phyloP scores from a whole-genome alignment of 352 stramenopile species.

The Globisporangium emineosum region DNA sequence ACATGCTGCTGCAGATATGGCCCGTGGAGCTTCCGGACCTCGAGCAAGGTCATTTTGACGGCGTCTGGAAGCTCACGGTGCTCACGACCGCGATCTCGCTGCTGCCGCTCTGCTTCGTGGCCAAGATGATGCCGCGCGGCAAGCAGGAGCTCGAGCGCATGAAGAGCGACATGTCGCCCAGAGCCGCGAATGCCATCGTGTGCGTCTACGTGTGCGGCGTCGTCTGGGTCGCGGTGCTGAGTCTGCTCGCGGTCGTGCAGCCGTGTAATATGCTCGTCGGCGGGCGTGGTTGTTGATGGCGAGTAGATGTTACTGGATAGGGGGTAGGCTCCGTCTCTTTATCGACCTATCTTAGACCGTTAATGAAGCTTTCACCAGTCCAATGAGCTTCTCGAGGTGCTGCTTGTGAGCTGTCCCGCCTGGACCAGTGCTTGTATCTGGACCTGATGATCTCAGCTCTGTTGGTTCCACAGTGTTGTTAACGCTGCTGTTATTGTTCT shows the following conservation, averaged over 20 bases:
- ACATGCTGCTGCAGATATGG: conserved; percentile 73
- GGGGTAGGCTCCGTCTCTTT: not conserved
- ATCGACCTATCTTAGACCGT: not conserved
- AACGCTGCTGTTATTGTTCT: conserved; percentile 9
- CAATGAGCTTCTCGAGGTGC: conserved; percentile 53
- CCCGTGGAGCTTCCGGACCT: conserved; percentile 68
- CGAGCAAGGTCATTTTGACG: conserved; percentile 41
- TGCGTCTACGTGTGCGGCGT: conserved; percentile 54
- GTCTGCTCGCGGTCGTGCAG: conserved; percentile 56
- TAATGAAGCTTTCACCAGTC: conserved; percentile 41
- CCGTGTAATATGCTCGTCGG: conserved; percentile 68
- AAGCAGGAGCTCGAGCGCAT: conserved; percentile 47
- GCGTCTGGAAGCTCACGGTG: conserved; percentile 79
- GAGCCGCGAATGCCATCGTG: conserved; percentile 31
- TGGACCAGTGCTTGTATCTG: too few relatives aligned
- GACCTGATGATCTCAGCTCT: not conserved
- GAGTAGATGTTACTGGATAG: too few relatives aligned
- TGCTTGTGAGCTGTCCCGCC: conserved; percentile 29
- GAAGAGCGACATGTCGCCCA: conserved; percentile 42
- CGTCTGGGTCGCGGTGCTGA: conserved; percentile 60
- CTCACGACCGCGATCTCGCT: conserved; percentile 59
- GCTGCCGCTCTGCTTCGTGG: conserved; percentile 46
- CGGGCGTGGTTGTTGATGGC: conserved; percentile 46
- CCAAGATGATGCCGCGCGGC: conserved; percentile 48
- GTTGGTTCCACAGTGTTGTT: not conserved